These are phyloP conservation scores for Sugiyamaella lignohabitans DNA, from an alignment of 805 yeast genomes.

Conservation along the genomic window DNA sequence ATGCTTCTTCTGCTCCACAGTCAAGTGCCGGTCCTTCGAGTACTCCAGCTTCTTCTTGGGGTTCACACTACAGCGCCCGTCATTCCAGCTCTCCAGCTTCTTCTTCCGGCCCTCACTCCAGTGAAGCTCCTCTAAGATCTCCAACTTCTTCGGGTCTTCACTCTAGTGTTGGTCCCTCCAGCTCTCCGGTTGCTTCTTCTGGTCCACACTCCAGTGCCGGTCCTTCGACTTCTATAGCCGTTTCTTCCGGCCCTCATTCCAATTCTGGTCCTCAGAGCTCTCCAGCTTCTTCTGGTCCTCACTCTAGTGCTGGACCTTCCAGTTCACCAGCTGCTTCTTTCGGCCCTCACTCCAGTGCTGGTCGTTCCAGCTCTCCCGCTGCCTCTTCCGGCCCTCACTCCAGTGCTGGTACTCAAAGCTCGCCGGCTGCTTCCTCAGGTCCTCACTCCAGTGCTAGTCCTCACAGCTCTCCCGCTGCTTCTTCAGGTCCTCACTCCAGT, in stretches of 20 bases:
- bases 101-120: background rate
- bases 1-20: background rate
- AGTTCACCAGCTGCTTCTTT: background rate
- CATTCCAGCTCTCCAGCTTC: no score
- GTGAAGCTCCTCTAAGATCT: background rate
- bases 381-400: no score
- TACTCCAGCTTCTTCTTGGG: no score
- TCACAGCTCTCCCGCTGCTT: slow-evolving; percentile 1
- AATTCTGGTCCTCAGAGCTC: background rate
- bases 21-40: background rate
- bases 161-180: slow-evolving; percentile 3
- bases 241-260: no score
- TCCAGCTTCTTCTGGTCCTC: background rate
- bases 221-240: background rate
- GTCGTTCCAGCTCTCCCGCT: no score
- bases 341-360: no score
- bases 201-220: background rate
- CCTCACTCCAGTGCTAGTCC: no score
- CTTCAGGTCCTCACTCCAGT: background rate
- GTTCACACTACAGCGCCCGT: no score
- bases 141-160: slow-evolving; percentile 4
- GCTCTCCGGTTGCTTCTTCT: background rate
- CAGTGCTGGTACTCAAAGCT: no score
- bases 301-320: background rate
- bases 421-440: no score